Evolutionary conservation across 208 protist genomes (phyloP).

Genomic region (Leishmania lainsoni): DNA sequence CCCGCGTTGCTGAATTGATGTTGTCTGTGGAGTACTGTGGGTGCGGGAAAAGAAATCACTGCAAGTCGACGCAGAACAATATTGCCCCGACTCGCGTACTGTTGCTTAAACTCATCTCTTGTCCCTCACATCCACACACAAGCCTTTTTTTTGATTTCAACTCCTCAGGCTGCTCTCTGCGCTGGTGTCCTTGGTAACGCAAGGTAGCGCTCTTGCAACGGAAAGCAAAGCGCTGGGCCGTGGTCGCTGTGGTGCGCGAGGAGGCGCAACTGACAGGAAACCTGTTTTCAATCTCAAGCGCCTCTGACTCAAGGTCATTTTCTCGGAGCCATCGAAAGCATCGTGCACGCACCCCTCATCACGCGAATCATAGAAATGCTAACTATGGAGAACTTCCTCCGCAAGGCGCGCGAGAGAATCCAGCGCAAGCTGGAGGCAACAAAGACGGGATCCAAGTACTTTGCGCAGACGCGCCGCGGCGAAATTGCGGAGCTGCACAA

Average conservation of each 20-base stretch:
- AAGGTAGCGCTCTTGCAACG: not conserved
- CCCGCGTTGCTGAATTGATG: not conserved
- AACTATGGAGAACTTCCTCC: slow-evolving; percentile 68
- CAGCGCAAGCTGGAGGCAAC: slow-evolving; percentile 69
- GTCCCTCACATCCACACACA: not conserved
- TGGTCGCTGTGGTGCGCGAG: too few relatives aligned
- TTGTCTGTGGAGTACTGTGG: not conserved
- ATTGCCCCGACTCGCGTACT: not conserved
- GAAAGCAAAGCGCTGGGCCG: not conserved
- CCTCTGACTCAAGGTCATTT: not conserved
- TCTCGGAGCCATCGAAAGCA: not conserved
- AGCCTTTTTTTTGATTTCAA: not conserved
- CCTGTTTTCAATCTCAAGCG: not conserved
- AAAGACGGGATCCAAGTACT: slow-evolving; percentile 66
- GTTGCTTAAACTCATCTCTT: not conserved
- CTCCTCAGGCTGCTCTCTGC: not conserved
- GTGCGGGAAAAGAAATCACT: not conserved
- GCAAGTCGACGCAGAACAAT: not conserved
- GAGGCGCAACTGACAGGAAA: not conserved
- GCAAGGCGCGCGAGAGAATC: slow-evolving; percentile 79
- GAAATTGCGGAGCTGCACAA: slow-evolving; percentile 93
- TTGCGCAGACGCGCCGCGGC: slow-evolving; percentile 73
- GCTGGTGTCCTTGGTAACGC: not conserved
- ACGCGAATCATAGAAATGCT: not conserved
- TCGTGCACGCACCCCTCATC: not conserved